Evolutionary conservation across 331 rosid species (phyloP), one percentile per base, ranked within the genome.

Genomic region (Malus hybrid): DNA sequence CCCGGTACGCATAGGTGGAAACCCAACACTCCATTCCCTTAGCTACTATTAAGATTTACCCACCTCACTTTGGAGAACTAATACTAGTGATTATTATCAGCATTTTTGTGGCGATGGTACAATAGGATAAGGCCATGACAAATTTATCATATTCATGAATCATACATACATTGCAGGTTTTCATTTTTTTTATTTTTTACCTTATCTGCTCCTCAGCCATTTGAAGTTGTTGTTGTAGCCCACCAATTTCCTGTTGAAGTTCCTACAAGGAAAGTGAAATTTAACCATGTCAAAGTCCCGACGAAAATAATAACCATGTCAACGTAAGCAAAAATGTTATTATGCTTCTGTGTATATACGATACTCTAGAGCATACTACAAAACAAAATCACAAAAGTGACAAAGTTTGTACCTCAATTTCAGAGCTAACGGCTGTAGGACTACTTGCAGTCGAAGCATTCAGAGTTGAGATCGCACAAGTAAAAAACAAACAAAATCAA

Each of bases 181-280:
- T 6, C 24, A 24, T 24, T 24, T 24, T 39, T 39, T 56, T 9
- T 62, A 2, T 29, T 20, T 48, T 50, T 3, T 72, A 91, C 97
- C 97, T 84, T 75, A 91, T 74, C 22, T 85, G 96, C 55, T 88
- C 91, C 69, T 91, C 91, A 2, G 83, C 86, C 80, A 89, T 84
- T 86, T 89, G 96, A 79, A 89, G 84, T 61, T 86, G 93, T 65
- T 91, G 96, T 48, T 86, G 91, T 67, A 89, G 65, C 24, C 88
- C 79, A 55, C 67, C 75, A 70, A 88, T 81, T 78, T 89, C 91
- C 42, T 84, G 90, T 46, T 85, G 91, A 31, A 88, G 88, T 42
- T 91, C 93, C 97, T 91, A 29, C 22, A 59, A 36, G 3, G 20
- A 71, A 11, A 34, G 32, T 79, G 56, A 34, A 67, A 69, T 13